Evolutionary conservation across 225 moss, liverwort and hornwort species (phyloP).

Genomic region (Rhytidiadelphus loreus): DNA sequence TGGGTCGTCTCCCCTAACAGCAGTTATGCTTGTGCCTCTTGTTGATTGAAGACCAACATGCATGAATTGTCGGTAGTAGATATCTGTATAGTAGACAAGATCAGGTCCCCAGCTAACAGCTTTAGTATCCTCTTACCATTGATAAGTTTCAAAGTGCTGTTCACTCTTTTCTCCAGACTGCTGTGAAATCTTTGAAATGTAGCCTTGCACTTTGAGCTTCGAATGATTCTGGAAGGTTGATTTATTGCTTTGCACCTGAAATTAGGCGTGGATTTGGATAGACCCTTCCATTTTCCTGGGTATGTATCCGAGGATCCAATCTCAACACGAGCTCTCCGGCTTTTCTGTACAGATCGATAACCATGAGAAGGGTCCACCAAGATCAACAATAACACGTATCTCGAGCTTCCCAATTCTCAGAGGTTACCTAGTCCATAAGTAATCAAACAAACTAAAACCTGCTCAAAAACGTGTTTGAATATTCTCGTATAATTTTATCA

Average conservation of each 20-base stretch:
- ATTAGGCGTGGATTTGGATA: not conserved
- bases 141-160: not conserved
- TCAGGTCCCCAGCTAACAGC: not conserved
- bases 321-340: not conserved
- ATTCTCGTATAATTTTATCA: not conserved
- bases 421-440: not conserved
- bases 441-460: not conserved
- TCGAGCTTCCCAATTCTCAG: not conserved
- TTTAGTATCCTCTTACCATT: not conserved
- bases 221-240: not conserved
- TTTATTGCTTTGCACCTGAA: not conserved
- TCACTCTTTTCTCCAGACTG: not conserved
- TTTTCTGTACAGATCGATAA: not conserved
- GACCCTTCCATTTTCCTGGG: not conserved
- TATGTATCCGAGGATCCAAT: not conserved
- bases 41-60: not conserved
- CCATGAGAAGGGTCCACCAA: not conserved
- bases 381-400: not conserved
- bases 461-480: not conserved
- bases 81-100: not conserved
- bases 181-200: not conserved
- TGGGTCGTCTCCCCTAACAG: too few species aligned
- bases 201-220: not conserved
- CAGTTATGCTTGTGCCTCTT: not conserved
- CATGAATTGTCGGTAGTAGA: too few species aligned